Percentiles rank a stretch among this genome's conserved stretches.
Evolutionary conservation across 2,329 filamentous ascomycete genomes (phyloP).

Genomic region (Aureobasidium pullulans): DNA sequence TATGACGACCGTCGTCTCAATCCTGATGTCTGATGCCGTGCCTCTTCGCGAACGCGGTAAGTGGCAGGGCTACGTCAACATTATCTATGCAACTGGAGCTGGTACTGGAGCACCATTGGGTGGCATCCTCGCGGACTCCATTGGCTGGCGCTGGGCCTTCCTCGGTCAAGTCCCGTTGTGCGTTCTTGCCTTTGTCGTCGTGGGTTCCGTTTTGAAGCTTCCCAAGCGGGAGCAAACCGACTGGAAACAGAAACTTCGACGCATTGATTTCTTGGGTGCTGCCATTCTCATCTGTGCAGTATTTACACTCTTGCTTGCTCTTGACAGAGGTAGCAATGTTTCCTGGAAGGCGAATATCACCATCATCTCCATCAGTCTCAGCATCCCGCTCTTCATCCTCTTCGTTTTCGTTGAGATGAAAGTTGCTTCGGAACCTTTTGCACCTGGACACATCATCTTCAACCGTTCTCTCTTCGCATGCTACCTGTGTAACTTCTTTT

Average conservation of each 20-base stretch:
- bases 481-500: constrained; percentile 67
- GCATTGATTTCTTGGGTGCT: constrained; percentile 69
- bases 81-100: constrained; percentile 63
- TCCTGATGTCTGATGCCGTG: constrained; percentile 65
- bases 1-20: constrained; percentile 62
- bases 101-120: constrained; percentile 62
- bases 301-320: constrained; percentile 57
- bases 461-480: constrained; percentile 58
- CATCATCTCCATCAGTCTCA: constrained; percentile 49
- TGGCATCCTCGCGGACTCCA: constrained; percentile 62
- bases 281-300: constrained; percentile 58
- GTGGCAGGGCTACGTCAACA: constrained; percentile 69
- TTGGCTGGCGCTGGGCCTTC: constrained; percentile 75
- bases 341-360: constrained; percentile 57
- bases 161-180: constrained; percentile 63
- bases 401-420: constrained; percentile 64
- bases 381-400: constrained; percentile 53
- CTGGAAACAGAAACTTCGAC: constrained; percentile 58
- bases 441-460: constrained; percentile 66
- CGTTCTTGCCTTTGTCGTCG: constrained; percentile 55
- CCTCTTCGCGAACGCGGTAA: constrained; percentile 61
- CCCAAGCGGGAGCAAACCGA: constrained; percentile 51
- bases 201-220: constrained; percentile 55
- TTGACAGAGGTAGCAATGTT: constrained; percentile 67
- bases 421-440: constrained; percentile 64